These are phyloP conservation scores for Aquanectria penicillioides DNA, from an alignment of 2,329 filamentous ascomycete species.

Conservation along the genomic window DNA sequence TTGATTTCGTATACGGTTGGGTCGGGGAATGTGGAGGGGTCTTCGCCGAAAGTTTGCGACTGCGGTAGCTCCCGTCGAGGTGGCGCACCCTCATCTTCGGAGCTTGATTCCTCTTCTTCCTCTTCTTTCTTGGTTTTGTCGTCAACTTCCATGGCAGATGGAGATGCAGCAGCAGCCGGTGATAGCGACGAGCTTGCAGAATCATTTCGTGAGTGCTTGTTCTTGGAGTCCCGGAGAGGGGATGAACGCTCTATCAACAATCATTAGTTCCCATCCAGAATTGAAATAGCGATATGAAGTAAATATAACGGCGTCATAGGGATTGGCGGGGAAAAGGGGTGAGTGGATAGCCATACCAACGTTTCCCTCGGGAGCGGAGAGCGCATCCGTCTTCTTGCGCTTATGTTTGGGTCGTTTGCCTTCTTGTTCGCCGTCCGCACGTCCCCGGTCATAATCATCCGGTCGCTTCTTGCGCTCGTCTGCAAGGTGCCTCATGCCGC, in stretches of 20 bases:
- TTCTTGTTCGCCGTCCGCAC: slow-evolving; percentile 59
- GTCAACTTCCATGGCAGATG: slow-evolving; percentile 68
- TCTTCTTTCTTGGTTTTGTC: slow-evolving; percentile 55
- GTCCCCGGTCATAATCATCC: slow-evolving; percentile 62
- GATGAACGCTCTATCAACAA: slow-evolving; percentile 60
- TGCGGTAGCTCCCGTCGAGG: slow-evolving; percentile 75
- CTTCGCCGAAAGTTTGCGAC: slow-evolving; percentile 89
- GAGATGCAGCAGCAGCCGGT: slow-evolving; percentile 61
- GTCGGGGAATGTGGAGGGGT: slow-evolving; percentile 90
- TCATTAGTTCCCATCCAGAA: background rate
- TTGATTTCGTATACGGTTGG: slow-evolving; percentile 95
- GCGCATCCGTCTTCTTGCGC: slow-evolving; percentile 77
- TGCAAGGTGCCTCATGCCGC: slow-evolving; percentile 76
- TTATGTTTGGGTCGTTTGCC: slow-evolving; percentile 74
- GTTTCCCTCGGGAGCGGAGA: slow-evolving; percentile 60
- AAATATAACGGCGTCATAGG: too few relatives aligned
- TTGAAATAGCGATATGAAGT: background rate
- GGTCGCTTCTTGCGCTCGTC: slow-evolving; percentile 70
- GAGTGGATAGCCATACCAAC: slow-evolving; percentile 40
- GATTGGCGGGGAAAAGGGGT: background rate
- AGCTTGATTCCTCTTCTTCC: slow-evolving; percentile 59
- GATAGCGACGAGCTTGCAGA: slow-evolving; percentile 70
- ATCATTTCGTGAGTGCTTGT: slow-evolving; percentile 62
- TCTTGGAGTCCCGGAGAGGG: slow-evolving; percentile 62
- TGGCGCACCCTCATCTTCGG: slow-evolving; percentile 68